These are phyloP conservation scores for Corymbia calophylla DNA, from an alignment of 441 rosid genomes.

Conservation along the genomic window DNA sequence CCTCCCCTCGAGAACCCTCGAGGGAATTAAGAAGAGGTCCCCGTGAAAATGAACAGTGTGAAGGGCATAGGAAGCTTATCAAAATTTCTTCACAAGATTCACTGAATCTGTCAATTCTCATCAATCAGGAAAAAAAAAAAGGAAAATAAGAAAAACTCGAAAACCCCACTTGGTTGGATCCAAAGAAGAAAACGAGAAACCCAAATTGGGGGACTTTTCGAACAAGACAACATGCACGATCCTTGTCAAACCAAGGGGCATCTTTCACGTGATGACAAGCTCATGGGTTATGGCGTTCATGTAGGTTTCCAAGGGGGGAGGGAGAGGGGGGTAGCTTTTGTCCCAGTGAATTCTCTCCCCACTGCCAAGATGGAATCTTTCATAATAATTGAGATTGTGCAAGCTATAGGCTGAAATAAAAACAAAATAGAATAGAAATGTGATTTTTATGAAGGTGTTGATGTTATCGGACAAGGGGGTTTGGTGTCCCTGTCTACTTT, in stretches of 20 bases:
- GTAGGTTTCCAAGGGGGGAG: not conserved
- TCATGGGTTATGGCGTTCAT: constrained; percentile 9
- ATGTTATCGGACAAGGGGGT: constrained; percentile 17
- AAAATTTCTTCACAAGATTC: constrained; percentile 15
- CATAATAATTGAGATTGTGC: constrained; percentile 3
- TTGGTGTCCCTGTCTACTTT: constrained; percentile 31
- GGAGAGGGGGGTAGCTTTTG: not conserved
- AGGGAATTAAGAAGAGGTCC: not conserved
- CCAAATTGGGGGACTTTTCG: constrained; percentile 8
- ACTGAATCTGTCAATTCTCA: constrained; percentile 9
- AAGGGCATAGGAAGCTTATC: not conserved
- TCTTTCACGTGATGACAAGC: constrained; percentile 58
- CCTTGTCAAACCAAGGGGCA: constrained; percentile 33
- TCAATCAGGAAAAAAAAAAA: not conserved
- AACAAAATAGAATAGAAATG: not conserved
- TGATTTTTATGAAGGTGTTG: constrained; percentile 3
- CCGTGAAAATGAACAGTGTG: not conserved
- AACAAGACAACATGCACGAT: constrained; percentile 24
- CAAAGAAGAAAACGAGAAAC: constrained; percentile 15
- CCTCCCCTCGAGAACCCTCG: not conserved
- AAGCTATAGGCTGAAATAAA: not conserved
- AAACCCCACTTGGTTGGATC: constrained; percentile 20
- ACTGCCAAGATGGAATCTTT: constrained; percentile 22
- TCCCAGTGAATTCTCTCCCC: not conserved
- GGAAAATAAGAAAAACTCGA: constrained; percentile 11